A percentile compares a stretch with the other conserved stretches of the same genome.
These are phyloP conservation scores for Dendrobium catenatum DNA, from an alignment of 106 monocot species.

Conservation along the genomic window DNA sequence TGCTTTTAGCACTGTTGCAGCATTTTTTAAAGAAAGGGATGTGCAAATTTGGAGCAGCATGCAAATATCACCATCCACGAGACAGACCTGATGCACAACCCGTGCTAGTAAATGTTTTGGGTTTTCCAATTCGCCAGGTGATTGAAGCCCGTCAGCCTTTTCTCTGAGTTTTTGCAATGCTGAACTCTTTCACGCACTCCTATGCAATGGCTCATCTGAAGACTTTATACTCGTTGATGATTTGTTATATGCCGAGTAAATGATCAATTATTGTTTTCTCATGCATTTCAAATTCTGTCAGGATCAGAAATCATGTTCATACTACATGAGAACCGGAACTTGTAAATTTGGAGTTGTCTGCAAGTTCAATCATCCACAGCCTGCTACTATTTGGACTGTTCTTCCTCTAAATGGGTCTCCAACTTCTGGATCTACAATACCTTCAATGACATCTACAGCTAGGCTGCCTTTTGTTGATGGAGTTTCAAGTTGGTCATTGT, in stretches of 20 bases:
- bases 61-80: slow-evolving; percentile 75
- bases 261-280: not conserved
- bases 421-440: slow-evolving; percentile 18
- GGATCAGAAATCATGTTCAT: slow-evolving; percentile 61
- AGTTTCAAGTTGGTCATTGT: slow-evolving; percentile 37
- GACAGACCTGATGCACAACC: slow-evolving; percentile 33
- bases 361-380: slow-evolving; percentile 69
- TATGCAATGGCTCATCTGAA: not conserved
- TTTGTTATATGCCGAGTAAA: not conserved
- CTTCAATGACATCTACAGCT: slow-evolving; percentile 28
- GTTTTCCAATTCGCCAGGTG: slow-evolving; percentile 69
- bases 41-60: slow-evolving; percentile 59
- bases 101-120: slow-evolving; percentile 38
- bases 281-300: slow-evolving; percentile 9
- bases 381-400: slow-evolving; percentile 13
- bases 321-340: slow-evolving; percentile 60
- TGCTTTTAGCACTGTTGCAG: slow-evolving; percentile 29
- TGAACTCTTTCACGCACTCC: not conserved
- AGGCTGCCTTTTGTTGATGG: slow-evolving; percentile 31
- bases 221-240: not conserved
- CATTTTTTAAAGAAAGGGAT: slow-evolving; percentile 63
- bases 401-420: slow-evolving; percentile 20
- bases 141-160: not conserved
- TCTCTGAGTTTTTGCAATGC: not conserved
- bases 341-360: slow-evolving; percentile 61